These are phyloP conservation scores for Tolypocladium paradoxum DNA, from an alignment of 2,329 filamentous ascomycete genomes.

Conservation along the genomic window DNA sequence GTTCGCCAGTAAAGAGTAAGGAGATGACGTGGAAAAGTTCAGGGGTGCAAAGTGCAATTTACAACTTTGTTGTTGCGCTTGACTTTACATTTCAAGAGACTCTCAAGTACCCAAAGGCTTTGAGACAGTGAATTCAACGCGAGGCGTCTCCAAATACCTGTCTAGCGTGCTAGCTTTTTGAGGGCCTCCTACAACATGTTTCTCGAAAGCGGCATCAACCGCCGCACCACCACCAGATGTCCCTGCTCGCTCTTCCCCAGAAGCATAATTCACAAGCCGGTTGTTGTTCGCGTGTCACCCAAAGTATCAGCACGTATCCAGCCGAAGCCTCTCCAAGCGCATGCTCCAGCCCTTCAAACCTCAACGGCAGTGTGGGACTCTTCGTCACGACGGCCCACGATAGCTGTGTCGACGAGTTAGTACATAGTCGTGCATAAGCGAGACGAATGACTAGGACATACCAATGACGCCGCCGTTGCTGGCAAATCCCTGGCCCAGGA, in stretches of 20 bases:
- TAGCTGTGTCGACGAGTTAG: neutral
- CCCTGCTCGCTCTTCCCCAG: neutral
- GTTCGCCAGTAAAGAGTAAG: neutral
- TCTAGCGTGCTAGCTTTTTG: neutral
- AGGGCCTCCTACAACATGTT: neutral
- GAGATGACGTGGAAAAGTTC: neutral
- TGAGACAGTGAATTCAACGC: neutral
- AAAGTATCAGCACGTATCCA: neutral
- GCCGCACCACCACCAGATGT: neutral
- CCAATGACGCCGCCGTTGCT: conserved; percentile 10
- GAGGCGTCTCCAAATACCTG: neutral
- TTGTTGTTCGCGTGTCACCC: neutral
- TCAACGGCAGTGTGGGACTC: neutral
- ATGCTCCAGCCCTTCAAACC: neutral
- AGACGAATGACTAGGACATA: neutral
- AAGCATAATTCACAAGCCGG: neutral
- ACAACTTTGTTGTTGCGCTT: neutral
- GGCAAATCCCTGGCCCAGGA: conserved; percentile 12
- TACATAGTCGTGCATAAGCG: too few species aligned
- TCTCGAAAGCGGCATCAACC: neutral
- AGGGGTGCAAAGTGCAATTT: neutral
- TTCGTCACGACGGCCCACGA: neutral
- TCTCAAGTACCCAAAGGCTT: neutral
- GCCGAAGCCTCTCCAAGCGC: neutral
- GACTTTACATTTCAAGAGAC: neutral